Evolutionary conservation across 1,284 basidiomycete genomes (phyloP), one percentile per base, ranked within the genome.

Genomic region (Ustilago shanxiensis): DNA sequence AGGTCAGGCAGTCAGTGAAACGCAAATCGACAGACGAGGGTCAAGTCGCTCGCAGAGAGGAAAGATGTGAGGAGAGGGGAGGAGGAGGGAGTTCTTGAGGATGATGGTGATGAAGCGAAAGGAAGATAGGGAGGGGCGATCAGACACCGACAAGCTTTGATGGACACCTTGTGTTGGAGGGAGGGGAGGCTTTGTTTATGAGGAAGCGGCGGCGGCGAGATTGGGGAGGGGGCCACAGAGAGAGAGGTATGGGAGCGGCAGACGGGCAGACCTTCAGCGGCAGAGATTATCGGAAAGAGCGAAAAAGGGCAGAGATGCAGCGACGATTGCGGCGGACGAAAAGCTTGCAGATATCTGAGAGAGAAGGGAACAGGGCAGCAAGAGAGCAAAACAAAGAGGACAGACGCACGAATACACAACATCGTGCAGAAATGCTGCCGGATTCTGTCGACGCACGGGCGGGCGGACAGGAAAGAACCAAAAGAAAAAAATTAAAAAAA

Each of bases 81-180:
- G 56, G 60, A 56, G 55, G 44, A 20, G 28, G 44, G 29, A 45
- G 54, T 44, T 60, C 63, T 74, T 74, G 72, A 74, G 59, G 72
- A 69, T 69, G 72, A 45, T 72, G 62, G 61, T 73, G 72, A 50
- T 52, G 57, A 56, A 50, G 35, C 45, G 58, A 60, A 59, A 64
- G 60, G 31, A 58, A 50, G 45, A 56, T 52, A 35, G 54, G 28
- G 51, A 33, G 20, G 54, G 26, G 37, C 22, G 31, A 29, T 35
- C 31, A 22, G 26, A 11, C 22, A 20, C 13, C 20, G 54, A 49
- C 26, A 49, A 49, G 26, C 47, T 26, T 22, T 16, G 47, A 49
- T 13, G 14, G 22, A 22, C 11, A n/a, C 44, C 10, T 11, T 50
- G 24, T 13, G 49, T 11, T 26, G 22, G 1, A n/a, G 22, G 28